Evolutionary conservation across 1,139 yeast species (phyloP), one percentile per base, ranked within the genome.

Genomic region (Protomyces inundatus): DNA sequence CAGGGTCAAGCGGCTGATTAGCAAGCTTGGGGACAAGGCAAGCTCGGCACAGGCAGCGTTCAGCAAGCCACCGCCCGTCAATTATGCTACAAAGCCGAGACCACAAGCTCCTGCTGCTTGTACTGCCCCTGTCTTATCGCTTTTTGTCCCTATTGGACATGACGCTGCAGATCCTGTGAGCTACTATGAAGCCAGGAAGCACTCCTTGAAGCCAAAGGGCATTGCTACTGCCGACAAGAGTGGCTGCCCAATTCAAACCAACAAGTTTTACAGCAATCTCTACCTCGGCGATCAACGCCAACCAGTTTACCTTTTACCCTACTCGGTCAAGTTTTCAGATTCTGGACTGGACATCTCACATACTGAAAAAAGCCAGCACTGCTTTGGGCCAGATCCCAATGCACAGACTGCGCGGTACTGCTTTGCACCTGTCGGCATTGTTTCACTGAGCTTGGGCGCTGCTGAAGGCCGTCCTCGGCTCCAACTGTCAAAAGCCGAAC

Each of bases 231-330:
- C 40, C 23, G 16, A 48, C 14, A 30, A 6, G 4, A 51, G 56
- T 9, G 56, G 56, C 35, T 6, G 32, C 6, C 70, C 75, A 4
- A 73, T 80, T 66, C 82, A 83, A 70, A 87, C 93, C 48, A 87
- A 87, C 78, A 87, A 86, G 73, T 87, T 86, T 75, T 86, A 82
- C 73, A 80, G 82, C 58, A 87, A 87, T 72, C 75, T 87, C 74
- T 75, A 84, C 70, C 76, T 87, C 46, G 84, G 77, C 36, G 75
- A 74, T 54, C 88, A 84, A 72, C 75, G 78, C 33, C 77, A 79
- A 66, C 76, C 78, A 6, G 78, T 80, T 7, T 79, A 75, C 64
- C 79, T 86, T 14, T 84, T 83, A 71, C 95, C 95, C 33, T 87
- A 86, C 71, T 81, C 83, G 1, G 72, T 85, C 64, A 84, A 81